phyloP scores from a whole-genome alignment of 2,329 filamentous ascomycete genomes.

The Thelonectria olida region DNA sequence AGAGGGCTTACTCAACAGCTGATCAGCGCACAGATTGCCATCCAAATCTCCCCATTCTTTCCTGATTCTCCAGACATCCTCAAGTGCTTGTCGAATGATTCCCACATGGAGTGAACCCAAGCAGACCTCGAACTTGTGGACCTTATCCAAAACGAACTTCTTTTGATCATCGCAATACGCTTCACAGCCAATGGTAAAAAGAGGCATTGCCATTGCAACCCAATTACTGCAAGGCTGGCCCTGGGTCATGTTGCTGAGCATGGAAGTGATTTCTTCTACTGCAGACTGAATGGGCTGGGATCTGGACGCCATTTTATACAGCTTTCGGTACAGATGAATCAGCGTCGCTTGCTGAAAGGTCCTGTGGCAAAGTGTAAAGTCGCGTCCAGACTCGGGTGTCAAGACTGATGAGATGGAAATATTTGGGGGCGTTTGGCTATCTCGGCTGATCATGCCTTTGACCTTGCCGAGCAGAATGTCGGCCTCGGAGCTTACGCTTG shows the following conservation, averaged over 20 bases:
- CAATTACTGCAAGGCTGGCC: slow-evolving; percentile 43
- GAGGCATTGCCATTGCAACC: slow-evolving; percentile 44
- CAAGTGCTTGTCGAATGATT: slow-evolving; percentile 34
- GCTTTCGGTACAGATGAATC: slow-evolving; percentile 36
- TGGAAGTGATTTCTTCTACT: slow-evolving; percentile 25
- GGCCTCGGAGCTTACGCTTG: slow-evolving; percentile 9
- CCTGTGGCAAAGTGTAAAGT: slow-evolving; percentile 39
- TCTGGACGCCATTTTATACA: slow-evolving; percentile 31
- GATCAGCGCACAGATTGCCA: slow-evolving; percentile 31
- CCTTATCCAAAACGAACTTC: slow-evolving; percentile 36
- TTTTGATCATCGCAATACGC: slow-evolving; percentile 33
- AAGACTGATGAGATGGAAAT: slow-evolving; percentile 33
- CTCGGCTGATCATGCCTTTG: slow-evolving; percentile 37
- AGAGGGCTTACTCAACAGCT: slow-evolving; percentile 33
- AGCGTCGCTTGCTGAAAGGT: slow-evolving; percentile 40
- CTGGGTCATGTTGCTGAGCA: slow-evolving; percentile 41
- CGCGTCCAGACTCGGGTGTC: slow-evolving; percentile 33
- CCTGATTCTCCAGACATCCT: slow-evolving; percentile 42
- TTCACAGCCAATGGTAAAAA: slow-evolving; percentile 42
- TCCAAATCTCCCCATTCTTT: slow-evolving; percentile 25
- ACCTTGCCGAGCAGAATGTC: slow-evolving; percentile 35
- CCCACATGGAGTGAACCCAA: slow-evolving; percentile 40
- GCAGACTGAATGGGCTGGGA: slow-evolving; percentile 32
- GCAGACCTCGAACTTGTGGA: slow-evolving; percentile 37
- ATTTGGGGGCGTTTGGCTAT: slow-evolving; percentile 23